phyloP scores from a whole-genome alignment of 352 stramenopile species.

The Phytophthora cajani region DNA sequence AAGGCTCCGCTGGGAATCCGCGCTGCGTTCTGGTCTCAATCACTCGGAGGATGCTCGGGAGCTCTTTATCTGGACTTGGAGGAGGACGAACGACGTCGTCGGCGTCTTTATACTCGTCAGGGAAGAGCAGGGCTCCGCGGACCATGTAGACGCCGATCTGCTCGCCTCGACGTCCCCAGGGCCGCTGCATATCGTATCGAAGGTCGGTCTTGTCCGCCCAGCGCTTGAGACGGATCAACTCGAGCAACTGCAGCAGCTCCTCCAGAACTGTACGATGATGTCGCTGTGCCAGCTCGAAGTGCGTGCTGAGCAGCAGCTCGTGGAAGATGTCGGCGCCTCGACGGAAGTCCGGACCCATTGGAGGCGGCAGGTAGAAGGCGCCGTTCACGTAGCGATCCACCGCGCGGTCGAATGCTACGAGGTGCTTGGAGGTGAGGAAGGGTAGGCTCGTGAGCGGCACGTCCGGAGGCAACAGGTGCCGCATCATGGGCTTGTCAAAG shows the following conservation, averaged over 20 bases:
- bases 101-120: constrained; percentile 43
- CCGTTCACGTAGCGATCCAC: constrained; percentile 77
- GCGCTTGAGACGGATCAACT: constrained; percentile 59
- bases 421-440: constrained; percentile 63
- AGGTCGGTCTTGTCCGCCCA: constrained; percentile 85
- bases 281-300: constrained; percentile 60
- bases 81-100: constrained; percentile 27
- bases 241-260: constrained; percentile 62
- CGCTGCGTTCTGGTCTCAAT: constrained; percentile 68
- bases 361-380: constrained; percentile 61
- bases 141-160: constrained; percentile 59
- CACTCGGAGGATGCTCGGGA: constrained; percentile 73
- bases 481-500: constrained; percentile 54
- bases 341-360: constrained; percentile 23
- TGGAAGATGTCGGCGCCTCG: constrained; percentile 72
- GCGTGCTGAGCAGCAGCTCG: constrained; percentile 50
- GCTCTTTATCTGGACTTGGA: constrained; percentile 20
- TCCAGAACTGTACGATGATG: constrained; percentile 60
- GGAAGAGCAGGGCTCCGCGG: constrained; percentile 51
- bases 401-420: constrained; percentile 53
- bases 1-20: constrained; percentile 69
- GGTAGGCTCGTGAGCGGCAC: constrained; percentile 28
- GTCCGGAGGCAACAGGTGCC: constrained; percentile 31
- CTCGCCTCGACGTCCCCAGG: constrained; percentile 70
- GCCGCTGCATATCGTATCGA: constrained; percentile 64